These are phyloP conservation scores for Apiospora malaysiana DNA, from an alignment of 2,329 filamentous ascomycete species.

Conservation along the genomic window DNA sequence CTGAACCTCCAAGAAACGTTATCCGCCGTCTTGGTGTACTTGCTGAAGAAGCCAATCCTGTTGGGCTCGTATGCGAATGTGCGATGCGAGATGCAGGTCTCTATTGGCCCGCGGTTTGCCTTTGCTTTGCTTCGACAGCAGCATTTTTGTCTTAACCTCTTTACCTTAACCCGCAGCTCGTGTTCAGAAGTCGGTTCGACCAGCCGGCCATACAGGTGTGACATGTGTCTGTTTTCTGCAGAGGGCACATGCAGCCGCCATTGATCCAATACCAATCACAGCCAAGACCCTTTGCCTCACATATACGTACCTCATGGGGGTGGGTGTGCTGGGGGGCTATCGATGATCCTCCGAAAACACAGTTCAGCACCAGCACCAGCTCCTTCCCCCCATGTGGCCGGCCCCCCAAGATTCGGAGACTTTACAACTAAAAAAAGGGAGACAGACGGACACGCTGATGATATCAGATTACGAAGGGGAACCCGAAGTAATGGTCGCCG, in stretches of 20 bases:
- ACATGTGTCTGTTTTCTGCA: conserved; percentile 17
- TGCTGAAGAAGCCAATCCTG: not conserved
- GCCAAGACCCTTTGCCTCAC: not conserved
- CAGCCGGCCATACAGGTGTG: conserved; percentile 9
- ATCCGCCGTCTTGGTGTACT: not conserved
- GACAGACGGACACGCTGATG: not conserved
- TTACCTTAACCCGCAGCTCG: conserved; percentile 4
- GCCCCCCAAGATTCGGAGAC: conserved; percentile 10
- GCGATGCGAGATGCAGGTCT: not conserved
- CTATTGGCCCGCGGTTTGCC: not conserved
- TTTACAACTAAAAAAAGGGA: not conserved
- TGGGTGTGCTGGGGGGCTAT: conserved; percentile 7
- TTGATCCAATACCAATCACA: conserved; percentile 8
- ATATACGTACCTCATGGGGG: conserved; percentile 5
- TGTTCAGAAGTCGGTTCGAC: conserved; percentile 10
- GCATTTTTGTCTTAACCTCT: not conserved
- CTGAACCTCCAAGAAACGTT: not conserved
- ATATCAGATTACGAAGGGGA: not conserved
- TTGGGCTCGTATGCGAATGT: not conserved
- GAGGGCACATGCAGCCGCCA: conserved; percentile 10
- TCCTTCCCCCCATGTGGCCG: not conserved
- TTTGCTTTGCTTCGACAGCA: not conserved
- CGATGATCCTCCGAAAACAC: conserved; percentile 8
- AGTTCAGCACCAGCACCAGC: not conserved
- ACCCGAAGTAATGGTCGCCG: conserved; percentile 8